Evolutionary conservation across 768 basidiomycete species (phyloP), one percentile per base, ranked within the genome.

Genomic region (Ramaria sp.): DNA sequence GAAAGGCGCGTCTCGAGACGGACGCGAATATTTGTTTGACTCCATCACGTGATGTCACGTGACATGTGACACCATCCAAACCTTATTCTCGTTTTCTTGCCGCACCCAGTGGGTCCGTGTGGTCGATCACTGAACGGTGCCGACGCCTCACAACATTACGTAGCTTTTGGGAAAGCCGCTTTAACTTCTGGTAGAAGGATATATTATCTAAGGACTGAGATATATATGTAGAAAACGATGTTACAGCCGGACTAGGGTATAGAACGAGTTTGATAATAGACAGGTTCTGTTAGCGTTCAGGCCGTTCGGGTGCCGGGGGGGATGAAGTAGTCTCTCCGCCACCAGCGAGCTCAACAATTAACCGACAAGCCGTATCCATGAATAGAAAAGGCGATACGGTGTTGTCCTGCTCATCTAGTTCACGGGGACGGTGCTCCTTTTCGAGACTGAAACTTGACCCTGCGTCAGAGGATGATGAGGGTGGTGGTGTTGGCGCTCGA

Each of bases 321-420:
- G 12, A 41, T n/a, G 42, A 17, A 33, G 20, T 12, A 9, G 9
- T 20, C 48, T 76, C 74, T 52, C 74, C 75, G 54, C 78, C 80
- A 57, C 88, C 88, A 24, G 94, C 95, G 62, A 98, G 77, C 73
- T 97, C 93, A 49, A 96, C 78, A 64, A 98, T 98, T 64, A 98
- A 76, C 62, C 85, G 75, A 68, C 92, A 96, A 5, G 96, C 91
- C 31, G 94, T 84, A 69, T 99, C 95, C 81, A 98, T 87, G 70
- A 99, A 99, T 59, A 96, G 81, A 70, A 91, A 98, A 11, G 96
- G 96, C 53, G 83, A 84, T 24, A 87, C 78, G 19, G 88, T 76
- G 54, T 83, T 84, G 64, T 87, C 84, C 53, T 85, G 50, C 38
- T 42, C 53, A 39, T 54, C 45, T 22, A 46, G 51, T 58, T 55